These are phyloP conservation scores for Waltiozyma sp. DNA, from an alignment of 1,139 yeast genomes.

Conservation along the genomic window DNA sequence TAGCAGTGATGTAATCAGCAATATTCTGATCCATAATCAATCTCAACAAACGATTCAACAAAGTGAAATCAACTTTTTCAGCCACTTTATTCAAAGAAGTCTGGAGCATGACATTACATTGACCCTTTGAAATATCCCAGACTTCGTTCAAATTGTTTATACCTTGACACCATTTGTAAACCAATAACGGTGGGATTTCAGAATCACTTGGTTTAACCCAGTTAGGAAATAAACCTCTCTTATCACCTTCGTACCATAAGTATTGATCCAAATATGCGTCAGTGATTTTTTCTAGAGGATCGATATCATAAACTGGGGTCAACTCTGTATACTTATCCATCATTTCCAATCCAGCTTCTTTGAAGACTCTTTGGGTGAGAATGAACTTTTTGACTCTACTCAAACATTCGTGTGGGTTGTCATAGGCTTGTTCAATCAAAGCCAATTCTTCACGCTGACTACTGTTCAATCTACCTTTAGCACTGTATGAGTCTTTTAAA, in stretches of 20 bases:
- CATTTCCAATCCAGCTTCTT: conserved; percentile 82
- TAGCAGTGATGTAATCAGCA: conserved; percentile 92
- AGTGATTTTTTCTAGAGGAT: conserved; percentile 88
- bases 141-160: conserved; percentile 66
- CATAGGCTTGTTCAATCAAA: conserved; percentile 90
- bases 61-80: conserved; percentile 81
- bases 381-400: conserved; percentile 74
- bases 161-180: conserved; percentile 95
- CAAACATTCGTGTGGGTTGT: conserved; percentile 88
- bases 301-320: conserved; percentile 78
- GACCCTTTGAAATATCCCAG: conserved; percentile 71
- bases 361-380: conserved; percentile 83
- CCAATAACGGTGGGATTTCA: conserved; percentile 85
- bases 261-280: conserved; percentile 96
- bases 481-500: conserved; percentile 69
- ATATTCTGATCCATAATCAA: conserved; percentile 80
- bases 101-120: conserved; percentile 77
- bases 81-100: conserved; percentile 59
- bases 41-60: conserved; percentile 70
- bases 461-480: conserved; percentile 79
- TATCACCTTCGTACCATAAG: conserved; percentile 91
- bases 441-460: conserved; percentile 89
- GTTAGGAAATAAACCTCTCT: conserved; percentile 78
- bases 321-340: conserved; percentile 83
- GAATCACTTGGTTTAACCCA: conserved; percentile 96